Conservation (phyloP, 306 rosid genomes). For the Biancaea sappan region DNA sequence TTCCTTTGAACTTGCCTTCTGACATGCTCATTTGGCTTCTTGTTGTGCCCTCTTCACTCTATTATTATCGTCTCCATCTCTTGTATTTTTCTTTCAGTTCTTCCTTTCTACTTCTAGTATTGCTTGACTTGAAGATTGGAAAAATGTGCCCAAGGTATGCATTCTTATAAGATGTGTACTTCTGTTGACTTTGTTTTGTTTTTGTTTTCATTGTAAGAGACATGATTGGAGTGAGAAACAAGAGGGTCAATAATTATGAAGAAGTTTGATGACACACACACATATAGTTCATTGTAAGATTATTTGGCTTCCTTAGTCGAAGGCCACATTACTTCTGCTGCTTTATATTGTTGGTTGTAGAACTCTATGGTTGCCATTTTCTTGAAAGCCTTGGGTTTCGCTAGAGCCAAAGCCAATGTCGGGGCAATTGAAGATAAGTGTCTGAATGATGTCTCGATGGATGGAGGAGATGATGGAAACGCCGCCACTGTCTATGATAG, state of each 20-base stretch:
- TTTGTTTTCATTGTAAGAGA: slow-evolving; percentile 35
- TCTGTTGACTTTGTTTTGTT: slow-evolving; percentile 47
- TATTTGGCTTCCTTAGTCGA: no score
- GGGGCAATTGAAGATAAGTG: no score
- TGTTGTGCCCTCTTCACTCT: slow-evolving; percentile 44
- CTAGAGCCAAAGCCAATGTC: no score
- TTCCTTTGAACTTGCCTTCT: slow-evolving; percentile 42
- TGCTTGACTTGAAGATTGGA: neutral
- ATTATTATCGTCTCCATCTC: slow-evolving; percentile 45
- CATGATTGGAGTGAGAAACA: slow-evolving; percentile 37
- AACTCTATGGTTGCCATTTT: no score
- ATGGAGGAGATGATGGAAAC: no score
- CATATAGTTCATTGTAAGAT: no score
- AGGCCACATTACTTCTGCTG: no score
- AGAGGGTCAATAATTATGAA: slow-evolving; percentile 43
- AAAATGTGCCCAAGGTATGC: neutral
- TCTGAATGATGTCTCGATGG: no score
- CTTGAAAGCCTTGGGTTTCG: no score
- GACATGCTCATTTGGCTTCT: slow-evolving; percentile 29
- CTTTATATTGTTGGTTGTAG: no score
- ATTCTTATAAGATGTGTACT: slow-evolving; percentile 36
- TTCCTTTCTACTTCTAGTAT: neutral
- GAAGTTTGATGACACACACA: no score
- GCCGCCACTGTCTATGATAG: no score
- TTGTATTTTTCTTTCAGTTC: slow-evolving; percentile 8